Base-by-base conservation (phyloP, 352 stramenopile species). In the Phytophthora europaea region DNA sequence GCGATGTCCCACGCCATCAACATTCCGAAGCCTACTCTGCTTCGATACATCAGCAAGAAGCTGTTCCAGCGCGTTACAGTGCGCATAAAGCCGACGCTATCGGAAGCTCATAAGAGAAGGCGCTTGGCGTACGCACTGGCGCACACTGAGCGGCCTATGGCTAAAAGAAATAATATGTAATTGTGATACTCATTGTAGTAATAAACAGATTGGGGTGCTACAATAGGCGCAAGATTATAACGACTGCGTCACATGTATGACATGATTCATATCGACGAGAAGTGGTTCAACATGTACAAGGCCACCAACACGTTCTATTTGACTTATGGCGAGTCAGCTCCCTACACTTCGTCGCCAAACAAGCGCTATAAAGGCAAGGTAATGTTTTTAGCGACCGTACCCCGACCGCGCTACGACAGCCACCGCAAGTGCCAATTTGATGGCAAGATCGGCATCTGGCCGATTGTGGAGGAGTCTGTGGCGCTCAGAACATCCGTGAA, bases 21-120 rank as follows among this genome's bases (percentile, higher is more conserved):
- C 34, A 61, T 61, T 20, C 34, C 34, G 10, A 61, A 61, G 34
- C 36, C 33, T 22, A 61, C 55, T 1, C 55, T 61, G n/a, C 34
- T 61, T 20, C 34, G 55, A 34, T 61, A 51, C 34, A 59, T 59
- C 22, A 59, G n/a, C 16, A 45, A 45, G 53, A 36, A 45, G 16
- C 22, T 59, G 16, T 18, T 47, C 16, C 40, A 59, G 38, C 16
- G 53, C 10, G 31, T 45, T 7, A 59, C 53, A 1, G 53, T 47
- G 6, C 53, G 53, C 4, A 31, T 47, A 1, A 59, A 59, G 53
- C 53, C 31, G 22, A 59, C 31, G 7, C 31, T 43, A 28, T 45
- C 53, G 4, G 15, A 33, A 43, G 52, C 16, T 16, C 52, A 47
- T 28, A 43, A 59, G 52, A 0, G 31, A 45, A 59, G 7, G 53